These are phyloP conservation scores for Chlorella ohadii DNA, from an alignment of 139 green algal genomes.

Conservation along the genomic window DNA sequence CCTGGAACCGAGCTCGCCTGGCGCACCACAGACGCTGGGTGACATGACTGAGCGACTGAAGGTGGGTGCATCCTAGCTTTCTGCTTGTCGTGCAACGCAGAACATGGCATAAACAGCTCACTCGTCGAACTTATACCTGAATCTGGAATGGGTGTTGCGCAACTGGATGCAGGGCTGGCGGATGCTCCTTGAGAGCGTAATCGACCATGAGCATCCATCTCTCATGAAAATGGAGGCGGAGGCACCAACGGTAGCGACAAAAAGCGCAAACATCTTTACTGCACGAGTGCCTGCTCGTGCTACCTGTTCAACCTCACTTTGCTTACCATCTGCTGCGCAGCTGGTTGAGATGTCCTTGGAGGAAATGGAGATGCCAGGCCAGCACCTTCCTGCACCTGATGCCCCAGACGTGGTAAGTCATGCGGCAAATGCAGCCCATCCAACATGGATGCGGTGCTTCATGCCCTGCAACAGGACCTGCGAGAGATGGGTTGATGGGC, in stretches of 20 bases:
- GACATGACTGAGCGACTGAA: slow-evolving; percentile 91
- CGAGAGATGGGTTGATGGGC: too few species aligned
- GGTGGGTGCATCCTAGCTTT: too few species aligned
- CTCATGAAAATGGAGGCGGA: slow-evolving; percentile 88
- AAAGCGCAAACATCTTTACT: too few species aligned
- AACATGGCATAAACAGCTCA: too few species aligned
- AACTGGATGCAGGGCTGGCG: slow-evolving; percentile 64
- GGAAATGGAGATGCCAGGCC: slow-evolving; percentile 95
- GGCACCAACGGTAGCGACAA: slow-evolving; percentile 57
- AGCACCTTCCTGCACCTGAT: slow-evolving; percentile 74
- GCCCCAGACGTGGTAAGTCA: slow-evolving; percentile 35
- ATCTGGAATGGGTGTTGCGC: too few species aligned
- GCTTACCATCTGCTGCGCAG: neutral
- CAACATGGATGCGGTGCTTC: too few species aligned
- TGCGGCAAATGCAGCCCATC: too few species aligned
- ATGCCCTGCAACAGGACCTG: too few species aligned
- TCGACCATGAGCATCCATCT: slow-evolving; percentile 84
- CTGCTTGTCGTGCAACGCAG: too few species aligned
- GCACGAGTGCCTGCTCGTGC: too few species aligned
- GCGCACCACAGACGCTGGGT: slow-evolving; percentile 86
- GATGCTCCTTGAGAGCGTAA: slow-evolving; percentile 68
- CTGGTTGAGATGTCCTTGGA: slow-evolving; percentile 73
- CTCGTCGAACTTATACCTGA: too few species aligned
- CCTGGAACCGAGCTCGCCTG: slow-evolving; percentile 79
- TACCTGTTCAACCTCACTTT: too few species aligned